Evolutionary conservation across 2,329 filamentous ascomycete genomes (phyloP), one percentile per base, ranked within the genome.

Genomic region (Tolypocladium ophioglossoides): DNA sequence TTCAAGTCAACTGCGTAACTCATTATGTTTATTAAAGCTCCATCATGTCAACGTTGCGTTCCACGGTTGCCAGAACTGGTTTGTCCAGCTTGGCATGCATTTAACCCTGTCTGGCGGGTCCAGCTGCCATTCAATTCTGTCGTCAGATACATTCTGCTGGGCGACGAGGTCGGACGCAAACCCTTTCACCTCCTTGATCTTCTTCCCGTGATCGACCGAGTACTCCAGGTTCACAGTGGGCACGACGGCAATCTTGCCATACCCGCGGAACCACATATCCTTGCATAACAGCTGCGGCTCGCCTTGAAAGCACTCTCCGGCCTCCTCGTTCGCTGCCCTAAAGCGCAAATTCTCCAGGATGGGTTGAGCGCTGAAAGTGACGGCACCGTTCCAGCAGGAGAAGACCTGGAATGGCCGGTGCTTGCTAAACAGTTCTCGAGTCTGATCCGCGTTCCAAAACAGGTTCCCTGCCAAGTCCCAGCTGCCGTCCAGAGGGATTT

Each of bases 341-440:
- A 83, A 83, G 7, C 62, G 58, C 2, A 82, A 62, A 0, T 67
- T 65, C 0, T 67, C 65, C 7, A 80, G 54, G 14, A 83, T 62
- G 0, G 79, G 77, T 39, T 66, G 65, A 0, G 78, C 79, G 0
- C 67, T 68, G 50, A 83, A 74, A 0, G 72, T 73, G 0, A 71
- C 71, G 0, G 75, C 78, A 3, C 81, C 82, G 55, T 83, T 83
- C 80, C 81, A 84, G 63, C 82, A 84, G 1, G 79, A 64, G 55
- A 80, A 84, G 0, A 83, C 80, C 62, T 83, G 82, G 55, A 83
- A 78, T 0, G 81, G 79, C 18, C 66, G 63, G 27, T 68, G 63
- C 0, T 57, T 56, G 0, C 57, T 46, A 52, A 72, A 73, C 3
- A 72, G 65, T 2, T 54, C 49, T 10, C 59, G 66, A 2, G 73